phyloP scores from a whole-genome alignment of 305 asterid species.

The Solanum hybrid region DNA sequence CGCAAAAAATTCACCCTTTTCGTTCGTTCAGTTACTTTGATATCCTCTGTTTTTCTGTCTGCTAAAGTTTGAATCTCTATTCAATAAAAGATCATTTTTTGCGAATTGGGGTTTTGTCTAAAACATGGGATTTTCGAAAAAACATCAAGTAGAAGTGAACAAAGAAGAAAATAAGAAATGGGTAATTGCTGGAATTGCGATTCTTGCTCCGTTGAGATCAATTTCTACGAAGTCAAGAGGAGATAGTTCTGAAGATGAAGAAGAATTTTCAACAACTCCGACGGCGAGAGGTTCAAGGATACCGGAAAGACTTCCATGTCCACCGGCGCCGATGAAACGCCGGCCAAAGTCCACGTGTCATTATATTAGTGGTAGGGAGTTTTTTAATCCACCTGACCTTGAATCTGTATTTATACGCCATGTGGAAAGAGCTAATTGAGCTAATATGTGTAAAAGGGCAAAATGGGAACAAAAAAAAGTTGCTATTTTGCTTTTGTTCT shows the following conservation, averaged over 20 bases:
- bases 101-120: neutral
- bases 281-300: constrained; percentile 43
- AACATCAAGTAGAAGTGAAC: constrained; percentile 30
- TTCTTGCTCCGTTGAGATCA: constrained; percentile 44
- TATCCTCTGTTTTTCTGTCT: neutral
- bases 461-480: neutral
- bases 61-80: neutral
- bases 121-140: constrained; percentile 47
- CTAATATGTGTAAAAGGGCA: neutral
- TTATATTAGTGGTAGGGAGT: constrained; percentile 22
- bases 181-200: constrained; percentile 46
- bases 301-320: constrained; percentile 32
- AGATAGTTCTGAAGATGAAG: constrained; percentile 3
- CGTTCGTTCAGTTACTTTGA: neutral
- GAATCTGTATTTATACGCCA: constrained; percentile 39
- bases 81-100: neutral
- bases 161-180: constrained; percentile 42
- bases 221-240: constrained; percentile 22
- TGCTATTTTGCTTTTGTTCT: neutral
- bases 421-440: constrained; percentile 23
- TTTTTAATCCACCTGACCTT: constrained; percentile 50
- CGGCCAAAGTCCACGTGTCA: constrained; percentile 38
- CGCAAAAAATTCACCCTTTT: neutral
- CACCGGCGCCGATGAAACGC: constrained; percentile 60
- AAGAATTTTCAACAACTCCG: constrained; percentile 25